A percentile compares a stretch with the other conserved stretches of the same genome.
phyloP scores from a whole-genome alignment of 495 filamentous ascomycete species.

The Neurospora sp. region DNA sequence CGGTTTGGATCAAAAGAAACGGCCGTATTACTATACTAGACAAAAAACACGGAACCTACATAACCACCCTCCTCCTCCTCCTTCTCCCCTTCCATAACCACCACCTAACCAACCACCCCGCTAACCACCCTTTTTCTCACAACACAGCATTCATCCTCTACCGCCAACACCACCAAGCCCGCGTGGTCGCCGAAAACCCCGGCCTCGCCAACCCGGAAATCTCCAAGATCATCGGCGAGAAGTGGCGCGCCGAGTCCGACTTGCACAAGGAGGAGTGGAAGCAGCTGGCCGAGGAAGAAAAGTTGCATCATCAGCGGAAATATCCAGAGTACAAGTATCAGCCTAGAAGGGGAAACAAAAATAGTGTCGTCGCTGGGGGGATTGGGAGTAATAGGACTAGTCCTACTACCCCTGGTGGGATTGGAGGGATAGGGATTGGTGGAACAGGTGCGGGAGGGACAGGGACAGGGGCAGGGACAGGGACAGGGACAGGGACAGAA shows the following conservation, averaged over 20 bases:
- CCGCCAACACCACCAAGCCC: constrained; percentile 82
- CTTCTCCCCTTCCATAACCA: neutral
- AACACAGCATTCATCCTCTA: constrained; percentile 98
- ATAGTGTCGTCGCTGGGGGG: constrained; percentile 4
- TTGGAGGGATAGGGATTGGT: neutral
- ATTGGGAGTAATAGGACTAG: neutral
- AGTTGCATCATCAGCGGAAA: constrained; percentile 76
- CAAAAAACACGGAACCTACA: too few species aligned
- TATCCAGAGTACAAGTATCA: constrained; percentile 94
- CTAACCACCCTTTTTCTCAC: too few species aligned
- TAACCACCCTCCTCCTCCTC: too few species aligned
- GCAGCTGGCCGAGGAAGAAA: constrained; percentile 86
- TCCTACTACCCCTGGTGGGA: neutral
- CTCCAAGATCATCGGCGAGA: constrained; percentile 92
- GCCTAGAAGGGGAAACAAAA: constrained; percentile 60
- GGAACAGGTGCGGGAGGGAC: constrained; percentile 1
- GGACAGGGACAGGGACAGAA: constrained; percentile 11
- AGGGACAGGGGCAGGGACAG: too few species aligned
- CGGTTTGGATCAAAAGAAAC: too few species aligned
- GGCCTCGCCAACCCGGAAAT: constrained; percentile 94
- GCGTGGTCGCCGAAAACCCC: constrained; percentile 70
- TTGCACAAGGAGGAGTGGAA: constrained; percentile 86
- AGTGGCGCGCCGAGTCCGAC: constrained; percentile 69
- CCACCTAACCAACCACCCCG: constrained; percentile 6
- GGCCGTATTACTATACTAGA: too few species aligned